Evolutionary conservation across 2,329 filamentous ascomycete genomes (phyloP), one percentile per base, ranked within the genome.

Genomic region (Trichoderma koningiopsis): DNA sequence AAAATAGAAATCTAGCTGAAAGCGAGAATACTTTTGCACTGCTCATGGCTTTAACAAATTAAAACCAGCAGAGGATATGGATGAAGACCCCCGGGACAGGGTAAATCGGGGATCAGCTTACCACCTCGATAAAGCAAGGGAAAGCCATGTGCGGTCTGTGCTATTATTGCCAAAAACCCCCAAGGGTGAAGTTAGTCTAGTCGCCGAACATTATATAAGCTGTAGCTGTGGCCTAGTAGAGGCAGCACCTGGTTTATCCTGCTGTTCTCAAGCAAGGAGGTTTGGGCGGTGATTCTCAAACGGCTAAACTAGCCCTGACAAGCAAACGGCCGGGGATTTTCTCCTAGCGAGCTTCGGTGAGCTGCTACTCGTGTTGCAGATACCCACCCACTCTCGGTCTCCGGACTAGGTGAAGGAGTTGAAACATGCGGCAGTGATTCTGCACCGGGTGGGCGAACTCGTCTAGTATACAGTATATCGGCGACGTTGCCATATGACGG

Each of bases 281-380:
- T 40, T 37, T 24, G 40, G 43, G 43, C 58, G 59, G 10, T 56
- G 60, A 37, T 49, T 49, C n/a, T 22, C 6, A 56, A 43, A 19
- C 24, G 33, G 40, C 49, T 56, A 64, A 64, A 64, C 33, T 64
- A 64, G 61, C 49, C n/a, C 53, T 6, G 10, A 40, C 47, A 16
- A 29, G 24, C 24, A 13, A 13, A 27, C 27, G 16, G 33, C 27
- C 61, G 61, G 61, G 55, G 61, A 56, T 56, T 64, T 56, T 43
- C 33, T 64, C 61, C 61, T 5, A 43, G 35, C 24, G 11, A 16
- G 49, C 49, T 6, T 55, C 35, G 61, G 19, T 56, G 61, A 56
- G 33, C 61, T 27, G 49, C 61, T 27, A 10, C n/a, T 49, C 43
- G 22, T 24, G 47, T 10, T 31, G 22, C 11, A 7, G 16, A 56